Evolutionary conservation across 176 grass and related monocot species (phyloP).

Genomic region (Oryza longistaminata): DNA sequence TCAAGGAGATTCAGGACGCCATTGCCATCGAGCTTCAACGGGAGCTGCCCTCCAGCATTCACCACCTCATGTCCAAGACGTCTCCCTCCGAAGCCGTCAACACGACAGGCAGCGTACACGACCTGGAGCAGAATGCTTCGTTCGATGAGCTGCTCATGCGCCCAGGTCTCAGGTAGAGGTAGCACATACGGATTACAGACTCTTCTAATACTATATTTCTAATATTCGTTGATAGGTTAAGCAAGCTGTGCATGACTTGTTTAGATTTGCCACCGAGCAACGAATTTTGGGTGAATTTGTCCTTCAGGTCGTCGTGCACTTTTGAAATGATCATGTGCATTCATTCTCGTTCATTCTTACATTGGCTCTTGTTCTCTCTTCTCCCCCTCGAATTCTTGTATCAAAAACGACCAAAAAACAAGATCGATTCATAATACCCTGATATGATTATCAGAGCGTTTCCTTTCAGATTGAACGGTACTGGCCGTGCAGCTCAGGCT

Average conservation of each 20-base stretch:
- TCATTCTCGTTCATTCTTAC: not conserved
- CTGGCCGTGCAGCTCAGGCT: no score
- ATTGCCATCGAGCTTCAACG: slow-evolving; percentile 57
- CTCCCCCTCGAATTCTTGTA: not conserved
- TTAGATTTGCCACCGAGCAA: not conserved
- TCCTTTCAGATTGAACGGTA: not conserved
- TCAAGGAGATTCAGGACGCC: slow-evolving; percentile 95
- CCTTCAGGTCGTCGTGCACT: not conserved
- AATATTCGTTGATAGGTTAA: not conserved
- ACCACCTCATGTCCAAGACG: slow-evolving; percentile 37
- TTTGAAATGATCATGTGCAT: not conserved
- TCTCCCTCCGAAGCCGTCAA: not conserved
- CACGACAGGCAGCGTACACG: not conserved
- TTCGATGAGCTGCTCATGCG: slow-evolving; percentile 57
- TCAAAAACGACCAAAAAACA: not conserved
- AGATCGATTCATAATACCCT: not conserved
- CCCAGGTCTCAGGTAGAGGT: slow-evolving; percentile 21
- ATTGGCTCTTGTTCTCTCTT: not conserved
- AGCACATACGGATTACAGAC: not conserved
- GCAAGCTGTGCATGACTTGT: not conserved
- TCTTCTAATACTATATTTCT: no score
- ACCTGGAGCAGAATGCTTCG: slow-evolving; percentile 32
- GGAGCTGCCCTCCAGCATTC: slow-evolving; percentile 19
- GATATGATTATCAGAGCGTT: not conserved
- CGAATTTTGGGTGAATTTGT: not conserved